Evolutionary conservation across 306 rosid species (phyloP), one percentile per base, ranked within the genome.

Genomic region (Carpinus fangiana): DNA sequence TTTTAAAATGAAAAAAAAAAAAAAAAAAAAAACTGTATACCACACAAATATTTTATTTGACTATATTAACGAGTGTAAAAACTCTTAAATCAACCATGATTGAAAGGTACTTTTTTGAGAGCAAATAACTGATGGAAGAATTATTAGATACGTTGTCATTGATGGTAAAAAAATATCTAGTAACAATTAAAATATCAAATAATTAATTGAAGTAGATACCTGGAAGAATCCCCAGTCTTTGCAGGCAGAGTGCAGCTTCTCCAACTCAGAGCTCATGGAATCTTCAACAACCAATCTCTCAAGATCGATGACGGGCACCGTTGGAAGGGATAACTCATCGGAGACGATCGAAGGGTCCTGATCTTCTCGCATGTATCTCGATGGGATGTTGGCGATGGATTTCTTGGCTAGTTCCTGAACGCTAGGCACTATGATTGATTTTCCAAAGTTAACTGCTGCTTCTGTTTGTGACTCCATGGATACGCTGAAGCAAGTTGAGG

Each of bases 211-310:
- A 7, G 48, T 45, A 45, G 2, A 48, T 80, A 80, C 84, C 80
- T 84, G 84, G 68, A 84, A 84, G 77, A 80, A 84, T 36, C 84
- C 87, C 84, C 82, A 80, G 21, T 84, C 84, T 52, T 21, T 41
- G 76, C 78, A 77, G 47, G 82, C 78, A 48, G 72, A 57, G 53
- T 84, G 80, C 67, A 81, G 45, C 18, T 18, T 75, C 17, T 70
- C 71, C 48, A 81, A 56, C 41, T 84, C 85, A 26, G 79, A 61
- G 64, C 51, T 57, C 53, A 46, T 38, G 5, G 51, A 70, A 61
- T 52, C 80, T 52, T 26, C 74, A 3, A 47, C 3, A n/a, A 28
- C 16, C 56, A 84, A 26, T 59, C 73, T 50, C 14, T 62, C 48
- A 3, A 84, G 56, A 62, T 84, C 82, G 47, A 80, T 47, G 4